These are phyloP conservation scores for Plasmodium adleri DNA, from an alignment of 169 alveolate species.

Conservation along the genomic window DNA sequence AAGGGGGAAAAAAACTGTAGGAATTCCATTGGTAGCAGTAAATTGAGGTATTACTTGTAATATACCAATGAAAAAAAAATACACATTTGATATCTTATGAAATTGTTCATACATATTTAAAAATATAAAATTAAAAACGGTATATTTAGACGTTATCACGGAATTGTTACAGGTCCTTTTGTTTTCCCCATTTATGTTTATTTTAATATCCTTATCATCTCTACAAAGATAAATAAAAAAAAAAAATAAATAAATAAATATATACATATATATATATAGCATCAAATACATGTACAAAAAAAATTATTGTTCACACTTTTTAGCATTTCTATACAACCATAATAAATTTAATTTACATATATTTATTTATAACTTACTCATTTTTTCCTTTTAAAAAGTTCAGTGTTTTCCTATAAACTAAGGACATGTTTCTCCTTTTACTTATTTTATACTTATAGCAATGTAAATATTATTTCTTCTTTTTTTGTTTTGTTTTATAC, in stretches of 20 bases:
- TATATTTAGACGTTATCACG: conserved; percentile 89
- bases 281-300: background rate
- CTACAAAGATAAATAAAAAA: conserved; percentile 19
- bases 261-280: background rate
- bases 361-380: conserved; percentile 18
- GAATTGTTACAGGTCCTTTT: conserved; percentile 78
- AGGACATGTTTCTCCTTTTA: conserved; percentile 28
- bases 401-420: conserved; percentile 44
- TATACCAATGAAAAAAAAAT: conserved; percentile 94
- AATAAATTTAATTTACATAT: background rate
- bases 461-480: conserved; percentile 4
- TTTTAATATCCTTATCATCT: conserved; percentile 17
- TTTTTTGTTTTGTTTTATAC: conserved; percentile 17
- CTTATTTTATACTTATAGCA: conserved; percentile 6
- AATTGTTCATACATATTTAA: conserved; percentile 95
- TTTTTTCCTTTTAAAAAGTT: conserved; percentile 35
- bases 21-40: conserved; percentile 96
- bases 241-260: background rate
- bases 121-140: conserved; percentile 92
- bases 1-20: conserved; percentile 95
- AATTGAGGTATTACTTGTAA: conserved; percentile 94
- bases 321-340: background rate
- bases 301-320: background rate
- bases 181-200: conserved; percentile 57
- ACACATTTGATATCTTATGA: conserved; percentile 94